phyloP scores from a whole-genome alignment of 306 rosid genomes.

The Inga laurina region DNA sequence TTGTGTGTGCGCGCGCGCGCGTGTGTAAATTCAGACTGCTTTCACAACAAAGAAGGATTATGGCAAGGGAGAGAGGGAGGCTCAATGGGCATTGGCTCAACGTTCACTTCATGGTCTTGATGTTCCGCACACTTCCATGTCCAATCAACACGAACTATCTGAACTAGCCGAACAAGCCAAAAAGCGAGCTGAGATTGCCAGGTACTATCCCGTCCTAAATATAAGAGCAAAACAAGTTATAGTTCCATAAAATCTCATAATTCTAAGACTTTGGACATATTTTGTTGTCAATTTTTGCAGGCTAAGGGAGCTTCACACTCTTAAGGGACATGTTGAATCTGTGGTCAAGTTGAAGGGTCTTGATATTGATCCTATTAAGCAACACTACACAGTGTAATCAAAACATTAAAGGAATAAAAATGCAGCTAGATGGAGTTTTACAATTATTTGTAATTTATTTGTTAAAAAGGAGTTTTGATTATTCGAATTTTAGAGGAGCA shows the following conservation, averaged over 20 bases:
- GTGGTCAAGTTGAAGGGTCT: constrained; percentile 81
- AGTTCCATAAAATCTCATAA: background rate
- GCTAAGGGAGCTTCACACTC: constrained; percentile 76
- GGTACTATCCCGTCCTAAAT: constrained; percentile 18
- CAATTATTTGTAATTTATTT: too few relatives aligned
- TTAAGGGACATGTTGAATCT: constrained; percentile 83
- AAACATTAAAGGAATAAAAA: background rate
- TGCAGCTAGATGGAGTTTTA: background rate
- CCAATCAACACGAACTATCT: constrained; percentile 41
- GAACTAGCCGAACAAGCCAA: constrained; percentile 85
- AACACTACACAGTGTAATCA: constrained; percentile 52
- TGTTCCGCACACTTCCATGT: constrained; percentile 28
- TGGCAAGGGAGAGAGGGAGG: constrained; percentile 81
- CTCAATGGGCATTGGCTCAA: constrained; percentile 79
- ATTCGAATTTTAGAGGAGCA: background rate
- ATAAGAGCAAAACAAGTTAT: too few relatives aligned
- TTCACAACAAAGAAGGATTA: constrained; percentile 79
- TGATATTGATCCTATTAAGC: constrained; percentile 63
- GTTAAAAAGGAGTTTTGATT: background rate
- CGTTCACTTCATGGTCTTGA: constrained; percentile 75
- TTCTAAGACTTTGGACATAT: background rate
- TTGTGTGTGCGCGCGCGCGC: background rate
- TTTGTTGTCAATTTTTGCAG: constrained; percentile 39
- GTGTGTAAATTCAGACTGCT: constrained; percentile 48
- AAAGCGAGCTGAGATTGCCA: constrained; percentile 85